Evolutionary conservation across 108 stramenopile genomes (phyloP).

Genomic region (Cyclotella choctawhatcheeana): DNA sequence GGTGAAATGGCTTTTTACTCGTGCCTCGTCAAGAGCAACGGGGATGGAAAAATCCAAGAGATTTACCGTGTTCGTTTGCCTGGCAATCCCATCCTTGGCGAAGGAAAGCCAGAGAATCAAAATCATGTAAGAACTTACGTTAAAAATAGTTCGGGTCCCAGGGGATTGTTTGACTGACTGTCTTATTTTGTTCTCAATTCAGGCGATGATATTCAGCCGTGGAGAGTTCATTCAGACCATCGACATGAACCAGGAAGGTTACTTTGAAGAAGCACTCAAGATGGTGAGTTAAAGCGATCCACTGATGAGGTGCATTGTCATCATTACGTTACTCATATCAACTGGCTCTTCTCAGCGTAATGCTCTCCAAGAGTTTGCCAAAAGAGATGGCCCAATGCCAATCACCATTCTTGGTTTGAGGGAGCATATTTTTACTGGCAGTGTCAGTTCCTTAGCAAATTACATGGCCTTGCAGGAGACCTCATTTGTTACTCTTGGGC

Average conservation of each 20-base stretch:
- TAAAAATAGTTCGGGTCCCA: no score
- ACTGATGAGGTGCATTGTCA: no score
- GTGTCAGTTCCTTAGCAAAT: conserved; percentile 96
- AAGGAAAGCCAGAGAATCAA: conserved; percentile 99
- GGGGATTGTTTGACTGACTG: neutral
- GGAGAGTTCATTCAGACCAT: conserved; percentile 97
- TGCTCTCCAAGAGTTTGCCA: conserved; percentile 94
- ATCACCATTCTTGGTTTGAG: conserved; percentile 95
- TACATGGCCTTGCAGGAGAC: conserved; percentile 99
- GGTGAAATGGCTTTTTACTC: conserved; percentile 89
- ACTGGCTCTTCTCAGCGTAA: no score
- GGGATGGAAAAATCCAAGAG: conserved; percentile 83
- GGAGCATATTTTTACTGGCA: conserved; percentile 99
- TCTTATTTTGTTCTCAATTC: conserved; percentile 1
- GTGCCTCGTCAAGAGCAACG: conserved; percentile 91
- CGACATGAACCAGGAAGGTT: conserved; percentile 99
- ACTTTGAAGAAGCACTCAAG: conserved; percentile 98
- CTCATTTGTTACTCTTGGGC: conserved; percentile 96
- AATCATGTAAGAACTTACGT: conserved; percentile 93
- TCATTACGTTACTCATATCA: no score
- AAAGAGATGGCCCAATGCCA: conserved; percentile 87
- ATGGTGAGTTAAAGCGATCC: no score
- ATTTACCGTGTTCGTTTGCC: conserved; percentile 95
- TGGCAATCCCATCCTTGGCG: conserved; percentile 96
- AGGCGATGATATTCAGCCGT: conserved; percentile 94